These are phyloP conservation scores for Solanum tarijense DNA, from an alignment of 257 asterid species.

Conservation along the genomic window DNA sequence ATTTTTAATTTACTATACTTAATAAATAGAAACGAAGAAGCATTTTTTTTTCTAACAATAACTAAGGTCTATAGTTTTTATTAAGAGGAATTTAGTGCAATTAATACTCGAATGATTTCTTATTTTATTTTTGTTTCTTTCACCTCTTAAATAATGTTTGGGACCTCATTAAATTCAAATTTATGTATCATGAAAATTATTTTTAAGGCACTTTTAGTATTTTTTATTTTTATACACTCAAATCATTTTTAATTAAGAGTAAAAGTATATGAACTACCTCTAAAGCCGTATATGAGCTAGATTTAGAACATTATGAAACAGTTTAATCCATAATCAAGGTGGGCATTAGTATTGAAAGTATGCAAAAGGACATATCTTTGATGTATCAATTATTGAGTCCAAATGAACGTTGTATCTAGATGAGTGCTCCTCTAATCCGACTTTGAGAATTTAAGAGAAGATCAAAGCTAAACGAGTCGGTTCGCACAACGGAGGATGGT, in stretches of 20 bases:
- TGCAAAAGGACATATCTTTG: rapidly evolving
- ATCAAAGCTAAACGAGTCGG: not conserved
- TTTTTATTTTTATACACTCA: rapidly evolving
- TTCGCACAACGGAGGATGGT: not conserved
- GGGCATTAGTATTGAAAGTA: rapidly evolving
- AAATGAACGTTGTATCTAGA: no score
- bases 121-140: no score
- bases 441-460: not conserved
- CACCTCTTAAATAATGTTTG: not conserved
- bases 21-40: not conserved
- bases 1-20: not conserved
- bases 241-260: not conserved
- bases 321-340: rapidly evolving
- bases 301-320: rapidly evolving
- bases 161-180: not conserved
- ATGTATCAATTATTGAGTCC: rapidly evolving
- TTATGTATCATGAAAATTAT: not conserved
- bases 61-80: not conserved
- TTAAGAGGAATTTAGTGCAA: not conserved
- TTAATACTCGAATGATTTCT: not conserved
- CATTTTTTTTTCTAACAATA: not conserved
- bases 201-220: not conserved
- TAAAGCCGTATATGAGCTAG: rapidly evolving
- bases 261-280: rapidly evolving
- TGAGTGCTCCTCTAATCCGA: no score